Base-by-base conservation (phyloP, 2,329 filamentous ascomycete species). In the Aspergillus sp. region DNA sequence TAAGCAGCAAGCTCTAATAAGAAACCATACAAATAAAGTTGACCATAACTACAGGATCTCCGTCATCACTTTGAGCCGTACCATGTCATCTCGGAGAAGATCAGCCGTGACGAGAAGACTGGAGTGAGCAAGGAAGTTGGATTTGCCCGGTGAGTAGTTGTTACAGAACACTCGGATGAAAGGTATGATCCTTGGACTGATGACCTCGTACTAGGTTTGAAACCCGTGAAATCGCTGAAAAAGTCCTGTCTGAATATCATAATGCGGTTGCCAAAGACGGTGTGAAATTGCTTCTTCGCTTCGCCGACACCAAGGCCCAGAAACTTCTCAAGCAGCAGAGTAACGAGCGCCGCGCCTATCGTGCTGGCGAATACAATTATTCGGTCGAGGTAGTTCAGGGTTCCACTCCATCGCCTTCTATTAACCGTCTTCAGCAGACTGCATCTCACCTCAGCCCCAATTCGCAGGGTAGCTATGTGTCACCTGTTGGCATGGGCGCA, bases 321-420 rank as follows among this genome's bases (percentile, higher is more conserved):
- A 99, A 99, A 82, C 88, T 95, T 73, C 84, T 99, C 68, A 99
- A 99, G 84, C 90, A 95, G 65, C 90, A 97, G 74, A 98, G 94
- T 44, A 92, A 95, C 32, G 92, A 96, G 75, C 91, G 93, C 60
- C 92, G 95, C 62, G 92, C 96, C 72, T 98, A 96, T 80, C 91
- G 95, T 61, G 95, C 94, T 60, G 95, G 95, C 60, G 95, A 98
- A 81, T 98, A 98, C 79, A 93, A 93, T 70, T 81, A 78, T 60
- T 80, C 79, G 2, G 79, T 81, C 50, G 79, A 80, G 61, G 75
- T 81, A 38, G 78, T 80, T 13, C 75, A 78, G 55, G 75, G 75
- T 17, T 73, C 73, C 15, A 78, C 77, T 60, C 79, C 79, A 4
- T 81, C 79, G 27, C 78, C 79, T 32, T 75, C 73, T 6, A 58